Evolutionary conservation across 768 basidiomycete species (phyloP), one percentile per base, ranked within the genome.

Genomic region (Amanita muscaria): DNA sequence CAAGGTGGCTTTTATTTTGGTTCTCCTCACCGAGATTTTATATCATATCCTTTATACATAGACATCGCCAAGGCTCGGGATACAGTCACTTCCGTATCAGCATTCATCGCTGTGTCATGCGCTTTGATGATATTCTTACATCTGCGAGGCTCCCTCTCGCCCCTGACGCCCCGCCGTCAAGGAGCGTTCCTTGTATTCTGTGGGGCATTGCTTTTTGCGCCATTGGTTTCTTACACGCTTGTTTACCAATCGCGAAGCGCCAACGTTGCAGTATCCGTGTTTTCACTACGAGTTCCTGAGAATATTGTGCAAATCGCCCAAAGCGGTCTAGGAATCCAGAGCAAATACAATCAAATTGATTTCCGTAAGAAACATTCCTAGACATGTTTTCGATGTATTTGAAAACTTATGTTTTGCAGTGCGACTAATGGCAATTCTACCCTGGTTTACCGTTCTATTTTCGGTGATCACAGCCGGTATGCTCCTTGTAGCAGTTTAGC

Each of bases 131-230:
- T 55, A 23, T 25, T 50, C 5, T n/a, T 48, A 5, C 49, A 55
- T 27, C 21, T 54, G 19, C 23, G 44, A 3, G 52, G 42, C 29
- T 46, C 50, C 4, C 43, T 50, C 9, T 55, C 55, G 2, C 44
- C 53, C 12, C 46, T 42, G n/a, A 47, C 48, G n/a, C 59, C 66
- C 36, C 53, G 52, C 19, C 12, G 62, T 23, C 67, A 69, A 55
- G 62, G 50, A 43, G 55, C 46, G 43, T 19, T 63, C 12, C 60
- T 75, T 38, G 56, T 60, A 16, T 70, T 74, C 51, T 62, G 63
- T 49, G 53, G 63, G 24, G 33, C 64, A 19, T 74, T 68, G 68
- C 57, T 76, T 32, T 62, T 76, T 51, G 69, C 68, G 15, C 58
- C 63, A 4, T 57, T 68, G 18, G 60, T 76, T 7, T 61, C 74